phyloP scores from a whole-genome alignment of 495 filamentous ascomycete species.

The Echria macrotheca region DNA sequence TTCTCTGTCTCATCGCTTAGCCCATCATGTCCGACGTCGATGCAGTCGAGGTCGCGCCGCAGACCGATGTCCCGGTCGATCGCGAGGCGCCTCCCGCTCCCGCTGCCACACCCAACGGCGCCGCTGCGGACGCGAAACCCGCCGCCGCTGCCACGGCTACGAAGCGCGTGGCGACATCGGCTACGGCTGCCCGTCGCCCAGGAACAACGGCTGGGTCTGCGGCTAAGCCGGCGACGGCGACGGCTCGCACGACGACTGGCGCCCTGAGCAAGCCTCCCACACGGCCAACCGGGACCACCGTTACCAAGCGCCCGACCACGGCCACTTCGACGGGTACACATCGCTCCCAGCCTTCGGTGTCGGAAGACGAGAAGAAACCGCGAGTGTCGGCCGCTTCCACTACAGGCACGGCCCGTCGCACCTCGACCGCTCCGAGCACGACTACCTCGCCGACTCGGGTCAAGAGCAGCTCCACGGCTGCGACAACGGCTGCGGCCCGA shows the following conservation, averaged over 20 bases:
- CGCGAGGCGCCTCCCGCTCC: constrained; percentile 18
- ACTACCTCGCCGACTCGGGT: constrained; percentile 38
- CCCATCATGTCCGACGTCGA: constrained; percentile 44
- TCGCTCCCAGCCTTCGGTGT: constrained; percentile 38
- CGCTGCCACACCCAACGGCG: constrained; percentile 19
- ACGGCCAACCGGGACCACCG: constrained; percentile 27
- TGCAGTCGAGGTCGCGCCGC: constrained; percentile 36
- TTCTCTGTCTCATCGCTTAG: constrained; percentile 1
- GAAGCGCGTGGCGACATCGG: constrained; percentile 26
- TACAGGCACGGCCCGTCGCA: constrained; percentile 35
- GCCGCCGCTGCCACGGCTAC: constrained; percentile 17
- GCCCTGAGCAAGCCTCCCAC: constrained; percentile 35
- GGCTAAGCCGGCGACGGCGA: constrained; percentile 36
- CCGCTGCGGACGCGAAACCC: constrained; percentile 29
- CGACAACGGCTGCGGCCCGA: constrained; percentile 34
- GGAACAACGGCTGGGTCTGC: constrained; percentile 19
- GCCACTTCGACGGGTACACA: constrained; percentile 31
- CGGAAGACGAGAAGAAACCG: constrained; percentile 45
- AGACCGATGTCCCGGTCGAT: constrained; percentile 31
- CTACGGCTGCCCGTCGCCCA: constrained; percentile 13
- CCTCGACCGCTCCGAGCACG: constrained; percentile 27
- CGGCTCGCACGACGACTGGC: constrained; percentile 30
- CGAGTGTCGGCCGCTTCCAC: constrained; percentile 23
- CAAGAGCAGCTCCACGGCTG: constrained; percentile 24
- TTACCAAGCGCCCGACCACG: constrained; percentile 33